phyloP scores from a whole-genome alignment of 345 rosid species.

The Physaria fendleri region DNA sequence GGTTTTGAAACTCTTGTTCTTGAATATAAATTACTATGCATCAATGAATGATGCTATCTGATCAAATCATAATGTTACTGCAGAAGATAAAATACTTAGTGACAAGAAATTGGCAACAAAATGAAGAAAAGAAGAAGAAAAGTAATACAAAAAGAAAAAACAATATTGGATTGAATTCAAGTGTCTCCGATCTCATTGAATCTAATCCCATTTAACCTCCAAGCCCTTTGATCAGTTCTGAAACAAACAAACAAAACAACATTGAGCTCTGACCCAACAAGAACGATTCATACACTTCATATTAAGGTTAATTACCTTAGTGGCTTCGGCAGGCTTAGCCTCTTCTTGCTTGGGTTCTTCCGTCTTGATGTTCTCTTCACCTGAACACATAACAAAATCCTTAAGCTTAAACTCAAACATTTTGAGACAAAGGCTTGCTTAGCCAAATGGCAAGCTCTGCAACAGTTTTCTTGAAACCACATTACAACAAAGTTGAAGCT shows the following conservation, averaged over 20 bases:
- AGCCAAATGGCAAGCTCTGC: conserved; percentile 97
- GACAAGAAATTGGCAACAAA: conserved; percentile 11
- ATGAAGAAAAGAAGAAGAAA: not conserved
- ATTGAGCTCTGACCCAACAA: not conserved
- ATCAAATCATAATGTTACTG: conserved; percentile 12
- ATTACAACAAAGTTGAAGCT: conserved; percentile 19
- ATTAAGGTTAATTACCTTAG: conserved; percentile 35
- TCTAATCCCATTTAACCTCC: conserved; percentile 19
- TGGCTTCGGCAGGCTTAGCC: conserved; percentile 46
- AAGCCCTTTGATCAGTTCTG: conserved; percentile 26
- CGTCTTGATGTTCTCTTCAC: conserved; percentile 66
- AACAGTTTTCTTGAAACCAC: conserved; percentile 1
- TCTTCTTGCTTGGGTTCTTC: conserved; percentile 60
- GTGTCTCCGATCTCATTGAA: conserved; percentile 14
- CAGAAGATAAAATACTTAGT: conserved; percentile 8
- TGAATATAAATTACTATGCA: not conserved
- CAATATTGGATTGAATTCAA: conserved; percentile 7
- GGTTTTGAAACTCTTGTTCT: not conserved
- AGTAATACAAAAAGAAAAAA: not conserved
- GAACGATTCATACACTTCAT: not conserved
- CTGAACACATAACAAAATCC: conserved; percentile 32
- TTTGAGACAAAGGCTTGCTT: conserved; percentile 64
- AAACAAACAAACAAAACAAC: not conserved
- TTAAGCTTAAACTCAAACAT: not conserved
- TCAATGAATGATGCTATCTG: not conserved